Base-by-base conservation (phyloP, 2,329 filamentous ascomycete genomes). In the Zasmidium cellare region DNA sequence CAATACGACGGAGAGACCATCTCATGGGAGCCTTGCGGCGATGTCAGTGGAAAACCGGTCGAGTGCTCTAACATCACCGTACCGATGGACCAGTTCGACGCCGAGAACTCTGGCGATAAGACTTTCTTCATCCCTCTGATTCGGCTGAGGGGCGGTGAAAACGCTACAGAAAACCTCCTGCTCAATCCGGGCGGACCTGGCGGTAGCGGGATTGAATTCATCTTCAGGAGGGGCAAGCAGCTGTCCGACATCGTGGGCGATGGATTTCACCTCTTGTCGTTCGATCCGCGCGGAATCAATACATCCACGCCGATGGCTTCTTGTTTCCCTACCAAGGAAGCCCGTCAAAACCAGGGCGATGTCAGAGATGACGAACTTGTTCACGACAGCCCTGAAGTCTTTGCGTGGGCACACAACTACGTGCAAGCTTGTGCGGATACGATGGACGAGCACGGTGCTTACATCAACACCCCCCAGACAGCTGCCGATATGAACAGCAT, bases 401-500 rank as follows among this genome's bases (percentile, higher is more conserved):
- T 59, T 53, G 61, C 57, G 9, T 64, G 61, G 61, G 60, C 61
- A 7, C 59, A 60, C 35, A 64, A 62, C 22, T 62, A 56, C 18
- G 61, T 62, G 16, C 53, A 52, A 48, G 64, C 64, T 41, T 66
- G 64, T 44, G 44, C 44, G 14, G 62, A 63, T 41, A 65, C 60
- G 3, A 61, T 63, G 58, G 58, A 46, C 9, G 62, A 64, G 55
- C 54, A 64, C 57, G 60, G 60, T 19, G 55, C 25, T 11, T 66
- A 64, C 45, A 63, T 66, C 55, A 66, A 66, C 31, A 66, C 64
- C 5, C 58, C 60, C 22, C 64, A 66, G 41, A 63, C 60, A 9
- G 64, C 64, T 24, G 64, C 62, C 12, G 64, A 66, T 31, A 66
- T 66, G 64, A 66, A 66, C 52, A 62, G 52, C 22, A 66, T 66